Percentiles rank a stretch among this genome's conserved stretches.
phyloP scores from a whole-genome alignment of 2,329 filamentous ascomycete genomes.

The Cordyceps fumosorosea region DNA sequence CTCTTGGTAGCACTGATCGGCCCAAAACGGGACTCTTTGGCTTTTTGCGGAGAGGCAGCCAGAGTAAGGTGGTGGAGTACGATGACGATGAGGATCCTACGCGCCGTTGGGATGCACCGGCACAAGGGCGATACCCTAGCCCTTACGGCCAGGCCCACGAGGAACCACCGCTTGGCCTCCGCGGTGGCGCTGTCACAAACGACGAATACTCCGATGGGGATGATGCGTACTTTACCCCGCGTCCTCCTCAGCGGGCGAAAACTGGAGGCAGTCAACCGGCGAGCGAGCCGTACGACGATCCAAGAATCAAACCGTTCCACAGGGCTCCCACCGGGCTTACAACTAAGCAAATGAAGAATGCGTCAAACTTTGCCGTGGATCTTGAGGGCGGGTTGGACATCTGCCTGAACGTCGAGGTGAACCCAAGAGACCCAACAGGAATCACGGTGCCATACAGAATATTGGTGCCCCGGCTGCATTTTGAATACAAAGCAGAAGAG shows the following conservation, averaged over 20 bases:
- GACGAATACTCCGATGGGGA: conserved; percentile 50
- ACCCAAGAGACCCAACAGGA: conserved; percentile 75
- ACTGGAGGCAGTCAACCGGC: conserved; percentile 23
- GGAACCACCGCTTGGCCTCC: conserved; percentile 23
- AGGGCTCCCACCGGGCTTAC: conserved; percentile 65
- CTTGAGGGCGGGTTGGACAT: conserved; percentile 81
- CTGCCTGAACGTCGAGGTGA: conserved; percentile 83
- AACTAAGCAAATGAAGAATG: conserved; percentile 51
- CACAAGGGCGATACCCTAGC: conserved; percentile 2
- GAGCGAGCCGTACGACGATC: conserved; percentile 15
- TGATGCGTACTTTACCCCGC: conserved; percentile 49
- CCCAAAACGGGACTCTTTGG: conserved; percentile 36
- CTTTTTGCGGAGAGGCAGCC: conserved; percentile 35
- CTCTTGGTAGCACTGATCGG: conserved; percentile 49
- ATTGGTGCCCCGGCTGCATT: conserved; percentile 71
- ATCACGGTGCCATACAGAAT: conserved; percentile 83
- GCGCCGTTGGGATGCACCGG: conserved; percentile 41
- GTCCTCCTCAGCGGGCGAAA: conserved; percentile 26
- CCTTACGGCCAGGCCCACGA: conserved; percentile 17
- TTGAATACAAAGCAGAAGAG: conserved; percentile 42
- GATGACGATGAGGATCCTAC: conserved; percentile 44
- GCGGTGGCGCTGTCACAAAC: conserved; percentile 33
- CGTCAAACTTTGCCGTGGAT: conserved; percentile 56
- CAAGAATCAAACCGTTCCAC: conserved; percentile 44
- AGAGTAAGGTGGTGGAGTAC: conserved; percentile 20